Base-by-base conservation (phyloP, 2,329 filamentous ascomycete species). In the Furcasterigmium sp. region DNA sequence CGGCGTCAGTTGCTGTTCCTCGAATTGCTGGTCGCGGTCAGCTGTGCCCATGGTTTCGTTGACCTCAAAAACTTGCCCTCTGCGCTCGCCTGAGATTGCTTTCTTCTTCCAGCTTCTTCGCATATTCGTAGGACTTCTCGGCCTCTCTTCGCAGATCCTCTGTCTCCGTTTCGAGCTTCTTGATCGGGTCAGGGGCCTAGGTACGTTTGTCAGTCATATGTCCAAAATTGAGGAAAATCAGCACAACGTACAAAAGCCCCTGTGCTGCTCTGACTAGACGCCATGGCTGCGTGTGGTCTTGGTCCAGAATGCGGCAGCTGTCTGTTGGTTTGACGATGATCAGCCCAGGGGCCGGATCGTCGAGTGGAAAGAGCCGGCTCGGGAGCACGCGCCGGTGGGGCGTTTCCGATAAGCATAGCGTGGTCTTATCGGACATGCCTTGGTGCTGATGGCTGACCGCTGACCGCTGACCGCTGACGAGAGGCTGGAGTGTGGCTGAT, bases 1-100 rank as follows among this genome's bases (percentile, higher is more conserved):
- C 32, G 93, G 91, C 45, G 93, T 80, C 35, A 87, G 87, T 52
- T 85, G 84, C 63, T 97, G 95, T 65, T 86, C 79, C 52, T 51
- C 39, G 44, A 54, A 43, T 41, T 52, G 37, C 41, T 25, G 43
- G 43, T 28, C 48, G 37, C 42, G 48, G 17, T 35, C n/a, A 10
- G 32, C 37, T 17, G 43, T 34, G 23, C 52, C 49, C 40, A 47
- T 36, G 20, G 10, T 37, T 10, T n/a, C 13, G 20, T 39, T 39
- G 19, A 35, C 34, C 3, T 13, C n/a, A 19, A 13, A n/a, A 9
- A 21, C 51, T 15, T 60, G 65, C 66, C 54, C 67, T 53, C 46
- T 65, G 58, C 9, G 63, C 60, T 20, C 68, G 51, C 38, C 65
- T 58, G 35, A 62, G 58, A 45, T 68, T 59, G 43, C 64, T 67